Percentiles rank a stretch among this genome's conserved stretches.
Conservation (phyloP, 2,329 filamentous ascomycete genomes). For the Penicillium crustosum region DNA sequence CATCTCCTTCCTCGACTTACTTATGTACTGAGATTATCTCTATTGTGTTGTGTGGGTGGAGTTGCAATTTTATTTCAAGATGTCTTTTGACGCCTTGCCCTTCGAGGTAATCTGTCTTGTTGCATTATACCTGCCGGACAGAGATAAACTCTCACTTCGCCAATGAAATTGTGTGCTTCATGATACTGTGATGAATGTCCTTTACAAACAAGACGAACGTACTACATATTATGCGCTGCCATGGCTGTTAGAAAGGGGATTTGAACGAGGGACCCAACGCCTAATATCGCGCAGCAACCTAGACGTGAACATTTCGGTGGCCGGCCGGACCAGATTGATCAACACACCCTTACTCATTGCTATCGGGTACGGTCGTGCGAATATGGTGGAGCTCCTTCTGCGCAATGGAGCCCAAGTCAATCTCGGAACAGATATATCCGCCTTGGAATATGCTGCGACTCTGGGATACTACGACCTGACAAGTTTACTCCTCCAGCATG, state of each 20-base stretch:
- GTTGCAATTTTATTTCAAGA: neutral
- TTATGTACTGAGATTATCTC: too few species aligned
- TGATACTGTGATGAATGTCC: neutral
- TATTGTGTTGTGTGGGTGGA: neutral
- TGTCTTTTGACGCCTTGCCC: neutral
- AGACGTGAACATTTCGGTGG: neutral
- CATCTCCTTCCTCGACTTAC: neutral
- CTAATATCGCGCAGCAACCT: neutral
- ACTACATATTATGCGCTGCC: fast-evolving
- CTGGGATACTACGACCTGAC: neutral
- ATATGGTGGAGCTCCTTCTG: neutral
- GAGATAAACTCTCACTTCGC: neutral
- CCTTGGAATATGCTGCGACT: neutral
- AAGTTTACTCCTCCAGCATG: neutral
- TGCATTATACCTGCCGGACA: neutral
- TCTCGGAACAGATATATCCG: neutral
- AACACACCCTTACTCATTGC: neutral
- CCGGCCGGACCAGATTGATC: fast-evolving
- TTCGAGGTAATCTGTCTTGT: neutral
- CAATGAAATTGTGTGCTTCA: neutral
- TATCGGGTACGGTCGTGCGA: neutral
- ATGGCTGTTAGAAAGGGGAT: neutral
- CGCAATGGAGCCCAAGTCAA: neutral
- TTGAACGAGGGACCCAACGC: neutral
- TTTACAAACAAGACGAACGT: neutral